These are phyloP conservation scores for Eremomyces bilateralis DNA, from an alignment of 495 filamentous ascomycete genomes.

Conservation along the genomic window DNA sequence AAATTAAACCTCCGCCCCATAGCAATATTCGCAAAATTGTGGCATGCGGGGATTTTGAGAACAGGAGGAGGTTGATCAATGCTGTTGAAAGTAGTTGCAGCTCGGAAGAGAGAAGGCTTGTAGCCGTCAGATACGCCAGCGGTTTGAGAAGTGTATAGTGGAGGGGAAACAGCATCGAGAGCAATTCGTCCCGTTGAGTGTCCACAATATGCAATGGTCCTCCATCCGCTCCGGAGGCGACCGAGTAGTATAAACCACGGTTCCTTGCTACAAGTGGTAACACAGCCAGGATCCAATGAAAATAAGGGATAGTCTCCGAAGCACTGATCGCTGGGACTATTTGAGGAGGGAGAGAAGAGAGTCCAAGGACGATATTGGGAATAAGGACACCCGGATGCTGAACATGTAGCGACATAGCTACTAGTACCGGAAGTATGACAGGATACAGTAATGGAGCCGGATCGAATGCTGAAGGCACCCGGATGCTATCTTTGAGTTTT, in stretches of 20 bases:
- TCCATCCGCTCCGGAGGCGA: too few species aligned
- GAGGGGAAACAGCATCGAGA: slow-evolving; percentile 58
- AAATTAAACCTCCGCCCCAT: slow-evolving; percentile 65
- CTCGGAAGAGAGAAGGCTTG: slow-evolving; percentile 68
- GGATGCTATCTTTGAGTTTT: too few species aligned
- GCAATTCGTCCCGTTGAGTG: too few species aligned
- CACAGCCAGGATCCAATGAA: too few species aligned
- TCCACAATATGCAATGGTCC: too few species aligned
- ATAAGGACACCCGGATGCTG: slow-evolving; percentile 34
- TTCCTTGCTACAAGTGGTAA: too few species aligned
- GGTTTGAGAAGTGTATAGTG: slow-evolving; percentile 60
- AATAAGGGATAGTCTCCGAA: too few species aligned
- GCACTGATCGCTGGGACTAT: too few species aligned
- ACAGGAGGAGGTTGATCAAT: slow-evolving; percentile 62
- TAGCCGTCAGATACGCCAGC: slow-evolving; percentile 61
- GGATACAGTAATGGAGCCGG: slow-evolving; percentile 85
- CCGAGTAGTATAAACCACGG: too few species aligned
- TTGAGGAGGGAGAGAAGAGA: slow-evolving; percentile 52
- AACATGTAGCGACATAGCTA: slow-evolving; percentile 53
- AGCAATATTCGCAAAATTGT: slow-evolving; percentile 62
- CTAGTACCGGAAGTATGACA: slow-evolving; percentile 46
- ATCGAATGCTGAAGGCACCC: slow-evolving; percentile 57
- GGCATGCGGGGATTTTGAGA: slow-evolving; percentile 63
- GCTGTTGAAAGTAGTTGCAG: slow-evolving; percentile 64
- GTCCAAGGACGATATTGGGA: slow-evolving; percentile 59